Evolutionary conservation across 139 green algal genomes (phyloP).

Genomic region (Eudorina sp.): DNA sequence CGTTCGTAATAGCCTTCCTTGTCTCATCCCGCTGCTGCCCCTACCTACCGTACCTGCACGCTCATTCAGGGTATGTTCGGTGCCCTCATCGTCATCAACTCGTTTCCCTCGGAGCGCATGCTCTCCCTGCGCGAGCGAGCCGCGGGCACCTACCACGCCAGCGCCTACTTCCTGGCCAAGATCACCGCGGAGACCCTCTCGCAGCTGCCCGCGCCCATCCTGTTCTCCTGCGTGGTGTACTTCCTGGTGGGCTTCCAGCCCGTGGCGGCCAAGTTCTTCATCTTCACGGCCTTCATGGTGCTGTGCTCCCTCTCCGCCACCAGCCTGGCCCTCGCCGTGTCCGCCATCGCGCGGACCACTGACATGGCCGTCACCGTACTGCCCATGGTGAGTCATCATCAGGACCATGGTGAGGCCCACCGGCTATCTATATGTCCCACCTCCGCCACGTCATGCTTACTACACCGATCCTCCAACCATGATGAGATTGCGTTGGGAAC

Average conservation of each 20-base stretch:
- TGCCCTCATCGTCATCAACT: conserved; percentile 70
- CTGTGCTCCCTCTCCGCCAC: conserved; percentile 62
- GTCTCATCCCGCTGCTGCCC: not conserved
- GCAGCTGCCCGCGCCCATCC: conserved; percentile 60
- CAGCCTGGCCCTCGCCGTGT: conserved; percentile 59
- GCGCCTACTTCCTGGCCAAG: conserved; percentile 74
- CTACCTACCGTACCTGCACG: not conserved
- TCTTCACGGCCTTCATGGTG: conserved; percentile 67
- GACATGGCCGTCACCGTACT: conserved; percentile 61
- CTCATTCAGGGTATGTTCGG: conserved; percentile 63
- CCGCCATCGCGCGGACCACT: conserved; percentile 57
- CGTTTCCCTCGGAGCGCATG: conserved; percentile 69
- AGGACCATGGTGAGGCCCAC: too few species aligned
- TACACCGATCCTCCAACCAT: too few species aligned
- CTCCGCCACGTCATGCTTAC: not conserved
- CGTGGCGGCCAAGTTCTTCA: conserved; percentile 41
- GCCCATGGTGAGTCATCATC: conserved; percentile 53
- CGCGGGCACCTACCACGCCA: conserved; percentile 68
- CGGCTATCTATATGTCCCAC: too few species aligned
- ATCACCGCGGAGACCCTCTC: conserved; percentile 57
- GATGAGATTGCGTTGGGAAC: too few species aligned
- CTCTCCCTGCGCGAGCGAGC: conserved; percentile 67
- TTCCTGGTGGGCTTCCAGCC: conserved; percentile 69
- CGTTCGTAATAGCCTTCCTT: not conserved
- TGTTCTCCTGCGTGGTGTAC: conserved; percentile 72